phyloP scores from a whole-genome alignment of 208 protist genomes.

The Acanthamoeba healyi region DNA sequence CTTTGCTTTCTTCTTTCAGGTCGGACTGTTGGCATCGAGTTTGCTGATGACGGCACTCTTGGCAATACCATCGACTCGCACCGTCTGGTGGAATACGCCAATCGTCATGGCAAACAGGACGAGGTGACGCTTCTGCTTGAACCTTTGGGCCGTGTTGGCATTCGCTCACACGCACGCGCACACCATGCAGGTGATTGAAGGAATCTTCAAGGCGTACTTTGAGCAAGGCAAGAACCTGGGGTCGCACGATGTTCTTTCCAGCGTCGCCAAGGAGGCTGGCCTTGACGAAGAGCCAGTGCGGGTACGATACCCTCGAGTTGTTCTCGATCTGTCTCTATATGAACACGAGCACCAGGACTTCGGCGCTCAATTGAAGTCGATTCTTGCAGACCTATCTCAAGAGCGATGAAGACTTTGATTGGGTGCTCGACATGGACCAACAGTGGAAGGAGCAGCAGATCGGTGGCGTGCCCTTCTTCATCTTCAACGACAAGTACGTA shows the following conservation, averaged over 20 bases:
- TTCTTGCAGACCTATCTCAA: background rate
- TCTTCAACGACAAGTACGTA: conserved; percentile 70
- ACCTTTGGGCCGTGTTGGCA: no score
- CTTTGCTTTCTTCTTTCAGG: background rate
- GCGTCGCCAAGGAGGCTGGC: conserved; percentile 10
- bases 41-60: background rate
- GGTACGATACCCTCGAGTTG: background rate
- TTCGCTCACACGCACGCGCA: no score
- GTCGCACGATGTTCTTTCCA: conserved; percentile 29
- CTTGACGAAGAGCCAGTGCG: conserved; percentile 30
- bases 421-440: conserved; percentile 20
- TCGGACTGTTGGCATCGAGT: background rate
- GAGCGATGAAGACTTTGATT: conserved; percentile 48
- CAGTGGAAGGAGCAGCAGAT: conserved; percentile 51
- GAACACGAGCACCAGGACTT: no score
- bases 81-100: conserved; percentile 37
- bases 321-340: background rate
- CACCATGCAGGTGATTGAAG: conserved; percentile 37
- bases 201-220: conserved; percentile 49
- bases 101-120: conserved; percentile 52
- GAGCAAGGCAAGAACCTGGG: conserved; percentile 57
- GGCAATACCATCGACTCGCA: conserved; percentile 57
- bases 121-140: background rate
- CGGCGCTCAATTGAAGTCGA: no score
- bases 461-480: conserved; percentile 51